phyloP scores from a whole-genome alignment of 495 filamentous ascomycete genomes.

The Podospora appendiculata region DNA sequence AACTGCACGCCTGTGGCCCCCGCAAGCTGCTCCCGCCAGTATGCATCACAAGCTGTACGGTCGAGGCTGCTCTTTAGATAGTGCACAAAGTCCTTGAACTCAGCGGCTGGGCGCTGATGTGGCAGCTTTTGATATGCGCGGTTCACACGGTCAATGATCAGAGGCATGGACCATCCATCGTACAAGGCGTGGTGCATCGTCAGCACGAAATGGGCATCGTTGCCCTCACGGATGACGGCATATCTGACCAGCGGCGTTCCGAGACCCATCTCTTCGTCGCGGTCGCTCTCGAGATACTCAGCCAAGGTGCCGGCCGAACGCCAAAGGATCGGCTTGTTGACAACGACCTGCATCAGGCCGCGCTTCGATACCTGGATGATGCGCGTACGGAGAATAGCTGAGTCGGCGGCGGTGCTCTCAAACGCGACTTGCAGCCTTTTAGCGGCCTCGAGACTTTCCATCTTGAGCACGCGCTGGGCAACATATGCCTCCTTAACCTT shows the following conservation, averaged over 20 bases:
- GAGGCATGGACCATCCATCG: conserved; percentile 57
- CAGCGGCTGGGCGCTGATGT: conserved; percentile 36
- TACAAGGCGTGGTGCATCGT: conserved; percentile 64
- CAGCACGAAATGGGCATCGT: conserved; percentile 45
- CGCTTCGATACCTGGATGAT: conserved; percentile 45
- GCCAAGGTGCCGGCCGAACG: conserved; percentile 33
- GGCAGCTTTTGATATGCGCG: conserved; percentile 22
- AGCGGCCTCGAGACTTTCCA: conserved; percentile 20
- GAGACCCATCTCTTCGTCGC: conserved; percentile 42
- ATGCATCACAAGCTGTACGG: conserved; percentile 22
- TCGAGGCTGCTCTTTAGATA: conserved; percentile 30
- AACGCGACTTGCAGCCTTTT: conserved; percentile 43
- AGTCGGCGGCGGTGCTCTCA: conserved; percentile 34
- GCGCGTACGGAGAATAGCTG: conserved; percentile 51
- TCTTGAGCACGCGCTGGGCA: conserved; percentile 37
- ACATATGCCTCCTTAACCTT: conserved; percentile 52
- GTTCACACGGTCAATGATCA: conserved; percentile 49
- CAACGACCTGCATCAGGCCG: conserved; percentile 52
- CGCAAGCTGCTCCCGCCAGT: conserved; percentile 37
- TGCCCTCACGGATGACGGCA: conserved; percentile 36
- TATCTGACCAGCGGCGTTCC: conserved; percentile 48
- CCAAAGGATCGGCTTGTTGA: conserved; percentile 45
- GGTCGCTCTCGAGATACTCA: conserved; percentile 35
- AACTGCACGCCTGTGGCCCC: conserved; percentile 50
- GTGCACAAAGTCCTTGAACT: conserved; percentile 38